Evolutionary conservation across 2,329 filamentous ascomycete species (phyloP), one percentile per base, ranked within the genome.

Genomic region (Eurotiales sp.): DNA sequence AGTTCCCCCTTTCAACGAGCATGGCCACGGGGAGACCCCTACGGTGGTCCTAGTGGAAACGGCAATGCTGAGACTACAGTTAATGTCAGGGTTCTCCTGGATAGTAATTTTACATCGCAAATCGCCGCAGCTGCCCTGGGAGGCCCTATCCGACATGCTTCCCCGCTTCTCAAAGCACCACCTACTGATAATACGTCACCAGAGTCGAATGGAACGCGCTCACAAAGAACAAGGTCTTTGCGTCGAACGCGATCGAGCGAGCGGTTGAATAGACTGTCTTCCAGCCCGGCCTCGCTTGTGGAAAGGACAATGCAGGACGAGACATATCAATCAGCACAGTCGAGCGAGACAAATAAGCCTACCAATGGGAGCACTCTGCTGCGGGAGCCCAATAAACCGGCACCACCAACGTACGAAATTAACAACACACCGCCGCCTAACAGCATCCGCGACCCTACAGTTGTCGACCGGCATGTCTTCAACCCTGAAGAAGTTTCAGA

Each of bases 181-280:
- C 15, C 11, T 19, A 48, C 41, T 2, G n/a, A 12, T 30, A 40
- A 43, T 4, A 21, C 40, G 7, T 42, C 51, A 27, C 14, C 29
- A n/a, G 8, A 11, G 30, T 32, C 44, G 8, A 22, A 52, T 39
- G 23, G 19, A 21, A 22, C 29, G 7, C 19, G 10, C 10, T 10
- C 25, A 27, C 45, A 23, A 21, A 52, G 51, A 19, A 49, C 46
- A 23, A 49, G 41, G 34, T 53, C 51, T 17, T 39, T 53, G 15
- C 51, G 51, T 15, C 51, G 51, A 53, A 30, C 51, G 3, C 41
- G 41, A 40, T 53, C 51, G n/a, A 46, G 51, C 34, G 51, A 53
- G 12, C 23, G 46, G 8, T 19, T 53, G 19, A 46, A 53, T 17
- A 48, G 25, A 30, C 41, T 48, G n/a, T 45, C 48, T 23, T 29